These are phyloP conservation scores for Seiridium cupressi DNA, from an alignment of 2,329 filamentous ascomycete species.

Conservation along the genomic window DNA sequence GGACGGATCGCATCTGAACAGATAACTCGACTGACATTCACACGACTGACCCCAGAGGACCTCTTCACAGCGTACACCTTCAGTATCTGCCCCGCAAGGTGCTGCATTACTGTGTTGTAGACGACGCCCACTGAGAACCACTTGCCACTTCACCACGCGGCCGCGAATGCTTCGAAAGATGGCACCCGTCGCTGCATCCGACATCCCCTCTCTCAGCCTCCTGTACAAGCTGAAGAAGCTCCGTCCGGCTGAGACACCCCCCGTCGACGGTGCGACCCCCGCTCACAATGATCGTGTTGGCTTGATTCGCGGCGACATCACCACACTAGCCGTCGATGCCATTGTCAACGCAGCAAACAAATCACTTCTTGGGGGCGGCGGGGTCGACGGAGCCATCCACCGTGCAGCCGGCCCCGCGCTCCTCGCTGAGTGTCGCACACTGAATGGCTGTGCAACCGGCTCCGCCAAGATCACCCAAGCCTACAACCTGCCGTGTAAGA, in stretches of 20 bases:
- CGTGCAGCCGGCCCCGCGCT: constrained; percentile 71
- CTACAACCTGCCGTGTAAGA: constrained; percentile 71
- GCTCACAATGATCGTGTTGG: constrained; percentile 68
- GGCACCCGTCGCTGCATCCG: constrained; percentile 40
- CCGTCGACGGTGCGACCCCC: constrained; percentile 20
- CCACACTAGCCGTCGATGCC: constrained; percentile 70
- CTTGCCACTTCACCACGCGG: background rate
- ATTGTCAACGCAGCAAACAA: constrained; percentile 93
- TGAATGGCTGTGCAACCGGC: constrained; percentile 75
- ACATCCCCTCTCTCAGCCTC: constrained; percentile 61
- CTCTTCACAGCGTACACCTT: too few species aligned
- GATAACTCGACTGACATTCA: too few species aligned
- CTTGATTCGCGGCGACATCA: constrained; percentile 77
- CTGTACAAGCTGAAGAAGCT: constrained; percentile 64
- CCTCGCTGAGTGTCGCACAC: constrained; percentile 65
- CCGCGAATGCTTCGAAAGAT: constrained; percentile 23
- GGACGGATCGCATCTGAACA: too few species aligned
- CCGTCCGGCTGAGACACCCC: constrained; percentile 15
- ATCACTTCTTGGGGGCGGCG: constrained; percentile 79
- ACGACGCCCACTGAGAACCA: too few species aligned
- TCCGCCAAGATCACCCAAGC: constrained; percentile 79
- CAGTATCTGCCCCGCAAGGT: too few species aligned
- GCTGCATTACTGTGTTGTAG: too few species aligned
- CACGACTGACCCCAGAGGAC: too few species aligned
- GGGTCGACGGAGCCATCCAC: constrained; percentile 88